Evolutionary conservation across 2,329 filamentous ascomycete genomes (phyloP), one percentile per base, ranked within the genome.

Genomic region (Fusarium fujikuroi): DNA sequence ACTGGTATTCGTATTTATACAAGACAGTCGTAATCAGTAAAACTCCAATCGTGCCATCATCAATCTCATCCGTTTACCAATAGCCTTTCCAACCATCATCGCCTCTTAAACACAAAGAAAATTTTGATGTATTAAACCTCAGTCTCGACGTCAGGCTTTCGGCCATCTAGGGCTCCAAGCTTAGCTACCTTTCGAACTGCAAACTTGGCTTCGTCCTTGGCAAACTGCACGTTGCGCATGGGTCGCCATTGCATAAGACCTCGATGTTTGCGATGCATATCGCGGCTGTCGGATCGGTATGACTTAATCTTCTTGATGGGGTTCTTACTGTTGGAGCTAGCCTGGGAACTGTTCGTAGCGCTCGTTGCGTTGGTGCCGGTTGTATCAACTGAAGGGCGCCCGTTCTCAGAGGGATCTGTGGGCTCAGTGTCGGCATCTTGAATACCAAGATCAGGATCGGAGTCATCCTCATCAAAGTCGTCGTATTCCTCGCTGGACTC

Each of bases 181-280:
- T 93, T 92, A 81, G 92, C 93, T 62, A 97, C 83, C 80, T 93
- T 93, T 49, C 91, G 87, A 9, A 95, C 82, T 0, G 93, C 94
- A 83, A 92, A 95, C 77, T 92, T 92, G 2, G 93, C 90, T 85
- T 98, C 93, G 77, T 98, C 88, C 83, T 96, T 97, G 47, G 92
- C 95, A 81, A 98, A 98, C 74, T 91, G 90, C 28, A 90, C 86
- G 79, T 97, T 97, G 44, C 95, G 88, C 80, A 95, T 93, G 0
- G 95, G 95, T 78, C 91, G 93, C 95, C 95, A 98, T 81, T 98
- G 95, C 94, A 98, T 97, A 79, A 97, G 78, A 0, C 95, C 95
- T 16, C 95, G 88, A 76, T 98, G 95, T 83, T 95, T 94, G 2
- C 95, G 89, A 80, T 95, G 92, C 80, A 98, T 87, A 50, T 93